Evolutionary conservation across 2,329 filamentous ascomycete genomes (phyloP), one percentile per base, ranked within the genome.

Genomic region (Emericellopsis atlantica): DNA sequence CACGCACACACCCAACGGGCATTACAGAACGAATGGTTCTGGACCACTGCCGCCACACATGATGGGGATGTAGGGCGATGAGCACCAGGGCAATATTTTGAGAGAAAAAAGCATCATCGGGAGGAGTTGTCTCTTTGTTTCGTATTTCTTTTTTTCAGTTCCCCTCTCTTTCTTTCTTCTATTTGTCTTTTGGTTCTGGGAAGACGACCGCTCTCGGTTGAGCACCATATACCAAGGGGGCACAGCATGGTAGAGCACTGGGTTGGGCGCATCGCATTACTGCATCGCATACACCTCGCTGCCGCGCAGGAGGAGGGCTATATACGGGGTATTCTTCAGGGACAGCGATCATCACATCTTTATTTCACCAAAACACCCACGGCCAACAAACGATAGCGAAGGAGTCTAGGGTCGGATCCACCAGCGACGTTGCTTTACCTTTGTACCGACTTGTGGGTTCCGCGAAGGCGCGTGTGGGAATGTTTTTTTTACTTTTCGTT

Each of bases 21-120:
- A 41, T 29, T 29, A 36, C 26, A 32, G 32, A 18, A 9, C 37
- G 32, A 33, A 41, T 26, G 38, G 35, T 38, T 39, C 38, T 7
- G 34, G 18, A 35, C 35, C 18, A 29, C 11, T 39, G 15, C 40
- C 44, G 21, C 45, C 40, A 6, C 42, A 45, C 21, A 44, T 45
- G 40, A 45, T 39, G 37, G 45, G 45, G 32, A 39, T 41, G 24
- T 45, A 47, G 37, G 18, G 21, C 22, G 24, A 23, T 21, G n/a
- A 6, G 16, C 32, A 14, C 32, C 11, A 32, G 12, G 11, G 31
- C 4, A 6, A 32, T 32, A 32, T 32, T 32, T n/a, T 14, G 32
- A 18, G n/a, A 36, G 34, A 18, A 15, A 11, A n/a, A 32, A 29
- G 42, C 34, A 36, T 26, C 18, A 23, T 15, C 32, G 35, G 22